Evolutionary conservation across 2,329 filamentous ascomycete genomes (phyloP), one percentile per base, ranked within the genome.

Genomic region (Microcyclospora pomicola): DNA sequence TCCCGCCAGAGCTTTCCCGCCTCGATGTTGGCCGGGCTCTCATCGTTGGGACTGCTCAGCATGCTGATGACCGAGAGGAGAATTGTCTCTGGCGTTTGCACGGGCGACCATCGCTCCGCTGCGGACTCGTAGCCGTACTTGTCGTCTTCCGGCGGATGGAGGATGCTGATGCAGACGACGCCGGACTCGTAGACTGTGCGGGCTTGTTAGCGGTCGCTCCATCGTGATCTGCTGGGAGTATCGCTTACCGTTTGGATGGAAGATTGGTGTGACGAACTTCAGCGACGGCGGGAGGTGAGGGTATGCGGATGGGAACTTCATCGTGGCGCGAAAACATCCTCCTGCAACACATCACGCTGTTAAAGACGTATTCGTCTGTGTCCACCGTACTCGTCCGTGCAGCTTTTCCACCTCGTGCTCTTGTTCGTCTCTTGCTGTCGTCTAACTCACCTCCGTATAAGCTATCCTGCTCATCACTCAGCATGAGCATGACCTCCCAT

Each of bases 401-500:
- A 24, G 19, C 19, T 24, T 24, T 7, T 24, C 7, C 19, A 24
- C 7, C 19, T 4, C 19, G 19, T 24, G 7, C 19, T 11, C n/a
- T 10, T 2, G 10, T 42, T n/a, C 35, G 32, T 32, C 15, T 24
- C 6, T 2, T 36, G 9, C 11, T 19, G 7, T 24, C 7, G 19
- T 24, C 19, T 24, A 31, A 63, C 74, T 41, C 64, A 88, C 87
- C 87, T 53, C 87, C 87, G 53, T 95, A 95, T 61, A 83, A 82
- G 63, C 87, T 88, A 34, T 55, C 54, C 42, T 56, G 53, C 63
- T 82, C 87, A 56, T 93, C 86, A 45, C 77, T 85, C 48, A 96
- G 88, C 88, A 98, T 96, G 43, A 98, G 75, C 82, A 95, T 94
- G 14, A 96, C 86, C 62, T 96, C 87, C 91, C 91, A 98, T 66